A percentile compares a stretch with the other conserved stretches of the same genome.
phyloP scores from a whole-genome alignment of 2,329 filamentous ascomycete species.

The Tolypocladium guangdongense region DNA sequence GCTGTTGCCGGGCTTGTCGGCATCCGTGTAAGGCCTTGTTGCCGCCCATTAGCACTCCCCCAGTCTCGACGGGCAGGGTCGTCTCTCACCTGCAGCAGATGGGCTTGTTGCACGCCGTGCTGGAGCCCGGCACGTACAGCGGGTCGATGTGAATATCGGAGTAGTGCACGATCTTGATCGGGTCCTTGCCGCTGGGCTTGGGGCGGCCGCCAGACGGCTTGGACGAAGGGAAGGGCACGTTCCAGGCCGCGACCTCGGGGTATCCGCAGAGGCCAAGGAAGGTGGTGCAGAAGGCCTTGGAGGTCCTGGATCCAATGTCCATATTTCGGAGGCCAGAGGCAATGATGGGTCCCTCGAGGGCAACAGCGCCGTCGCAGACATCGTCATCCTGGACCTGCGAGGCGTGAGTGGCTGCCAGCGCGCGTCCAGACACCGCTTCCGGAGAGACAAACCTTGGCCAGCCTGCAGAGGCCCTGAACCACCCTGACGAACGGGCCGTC shows the following conservation, averaged over 20 bases:
- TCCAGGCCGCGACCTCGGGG: slow-evolving; percentile 31
- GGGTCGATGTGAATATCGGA: slow-evolving; percentile 50
- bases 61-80: no score
- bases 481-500: slow-evolving; percentile 27
- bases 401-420: neutral
- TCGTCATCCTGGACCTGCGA: slow-evolving; percentile 37
- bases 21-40: slow-evolving; percentile 30
- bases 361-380: slow-evolving; percentile 42
- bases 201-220: slow-evolving; percentile 27
- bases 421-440: neutral
- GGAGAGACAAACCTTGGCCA: slow-evolving; percentile 15
- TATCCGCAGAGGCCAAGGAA: slow-evolving; percentile 43
- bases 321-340: slow-evolving; percentile 37
- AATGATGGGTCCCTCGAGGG: slow-evolving; percentile 40
- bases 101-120: slow-evolving; percentile 43
- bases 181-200: slow-evolving; percentile 29
- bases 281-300: slow-evolving; percentile 39
- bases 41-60: slow-evolving; percentile 3
- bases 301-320: slow-evolving; percentile 34
- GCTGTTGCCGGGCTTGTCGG: slow-evolving; percentile 36
- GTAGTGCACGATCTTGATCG: slow-evolving; percentile 46
- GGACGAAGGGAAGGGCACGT: slow-evolving; percentile 30
- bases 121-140: slow-evolving; percentile 41
- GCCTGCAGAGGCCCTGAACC: slow-evolving; percentile 20
- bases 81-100: slow-evolving; percentile 42